Conservation (phyloP, 1,139 yeast genomes). For the Scheffersomyces illinoinensis region DNA sequence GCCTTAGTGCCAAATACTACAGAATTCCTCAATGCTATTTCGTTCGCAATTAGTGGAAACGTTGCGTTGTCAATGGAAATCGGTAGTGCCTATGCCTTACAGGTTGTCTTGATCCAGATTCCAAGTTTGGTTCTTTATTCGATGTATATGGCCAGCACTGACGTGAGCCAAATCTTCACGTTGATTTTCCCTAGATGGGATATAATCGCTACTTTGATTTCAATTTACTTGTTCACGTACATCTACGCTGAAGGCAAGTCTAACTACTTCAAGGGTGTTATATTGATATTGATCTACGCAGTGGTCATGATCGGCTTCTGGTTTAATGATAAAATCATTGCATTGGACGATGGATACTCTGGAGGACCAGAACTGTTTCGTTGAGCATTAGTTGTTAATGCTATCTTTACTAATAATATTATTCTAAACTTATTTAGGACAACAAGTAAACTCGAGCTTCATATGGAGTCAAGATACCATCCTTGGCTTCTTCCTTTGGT, state of each 20-base stretch:
- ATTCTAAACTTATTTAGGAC: constrained; percentile 3
- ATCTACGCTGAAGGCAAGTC: constrained; percentile 96
- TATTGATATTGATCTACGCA: constrained; percentile 74
- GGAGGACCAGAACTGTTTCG: constrained; percentile 3
- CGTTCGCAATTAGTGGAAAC: constrained; percentile 94
- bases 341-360: constrained; percentile 33
- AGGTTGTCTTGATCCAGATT: constrained; percentile 91
- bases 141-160: constrained; percentile 40
- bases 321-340: constrained; percentile 51
- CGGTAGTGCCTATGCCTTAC: constrained; percentile 96
- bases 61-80: constrained; percentile 97
- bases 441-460: constrained; percentile 18
- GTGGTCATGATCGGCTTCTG: constrained; percentile 83
- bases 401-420: constrained; percentile 1
- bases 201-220: constrained; percentile 77
- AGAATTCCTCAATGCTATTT: constrained; percentile 93
- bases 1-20: constrained; percentile 97
- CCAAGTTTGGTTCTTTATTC: constrained; percentile 88
- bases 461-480: constrained; percentile 14
- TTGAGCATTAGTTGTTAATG: background rate
- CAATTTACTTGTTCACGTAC: constrained; percentile 88
- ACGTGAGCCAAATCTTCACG: constrained; percentile 63
- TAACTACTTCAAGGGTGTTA: constrained; percentile 93
- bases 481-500: background rate
- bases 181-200: constrained; percentile 96